A percentile compares a stretch with the other conserved stretches of the same genome.
phyloP scores from a whole-genome alignment of 768 basidiomycete genomes.

The Sporobolomyces phaffii region DNA sequence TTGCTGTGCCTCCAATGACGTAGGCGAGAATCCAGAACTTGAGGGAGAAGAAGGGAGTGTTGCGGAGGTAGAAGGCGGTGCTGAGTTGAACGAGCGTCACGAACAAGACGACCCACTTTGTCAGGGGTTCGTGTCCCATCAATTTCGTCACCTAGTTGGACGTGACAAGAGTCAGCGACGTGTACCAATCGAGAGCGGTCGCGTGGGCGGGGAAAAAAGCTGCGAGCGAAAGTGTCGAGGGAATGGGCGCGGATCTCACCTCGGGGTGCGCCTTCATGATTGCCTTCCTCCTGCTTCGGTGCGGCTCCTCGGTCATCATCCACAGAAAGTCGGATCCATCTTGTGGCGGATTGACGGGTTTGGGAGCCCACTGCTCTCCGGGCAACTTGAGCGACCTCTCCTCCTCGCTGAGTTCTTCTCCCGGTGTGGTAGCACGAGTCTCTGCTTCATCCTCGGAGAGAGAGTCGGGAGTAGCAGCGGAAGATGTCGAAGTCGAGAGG shows the following conservation, averaged over 20 bases:
- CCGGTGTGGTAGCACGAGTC: constrained; percentile 24
- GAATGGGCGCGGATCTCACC: no score
- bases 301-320: constrained; percentile 97
- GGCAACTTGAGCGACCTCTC: background rate
- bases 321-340: constrained; percentile 85
- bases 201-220: background rate
- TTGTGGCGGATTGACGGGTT: constrained; percentile 57
- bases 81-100: constrained; percentile 74
- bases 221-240: no score
- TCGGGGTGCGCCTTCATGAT: constrained; percentile 94
- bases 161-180: background rate
- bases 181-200: no score
- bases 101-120: constrained; percentile 77
- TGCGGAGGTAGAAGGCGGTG: constrained; percentile 60
- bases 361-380: constrained; percentile 30
- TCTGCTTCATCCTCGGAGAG: constrained; percentile 27
- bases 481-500: constrained; percentile 6
- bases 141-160: constrained; percentile 83
- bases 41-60: constrained; percentile 63
- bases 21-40: constrained; percentile 74
- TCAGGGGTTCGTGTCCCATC: constrained; percentile 90
- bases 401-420: constrained; percentile 9
- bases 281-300: constrained; percentile 73
- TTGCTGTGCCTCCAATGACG: constrained; percentile 82
- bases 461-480: background rate